Evolutionary conservation across 139 green algal species (phyloP).

Genomic region (Closterium sp.): DNA sequence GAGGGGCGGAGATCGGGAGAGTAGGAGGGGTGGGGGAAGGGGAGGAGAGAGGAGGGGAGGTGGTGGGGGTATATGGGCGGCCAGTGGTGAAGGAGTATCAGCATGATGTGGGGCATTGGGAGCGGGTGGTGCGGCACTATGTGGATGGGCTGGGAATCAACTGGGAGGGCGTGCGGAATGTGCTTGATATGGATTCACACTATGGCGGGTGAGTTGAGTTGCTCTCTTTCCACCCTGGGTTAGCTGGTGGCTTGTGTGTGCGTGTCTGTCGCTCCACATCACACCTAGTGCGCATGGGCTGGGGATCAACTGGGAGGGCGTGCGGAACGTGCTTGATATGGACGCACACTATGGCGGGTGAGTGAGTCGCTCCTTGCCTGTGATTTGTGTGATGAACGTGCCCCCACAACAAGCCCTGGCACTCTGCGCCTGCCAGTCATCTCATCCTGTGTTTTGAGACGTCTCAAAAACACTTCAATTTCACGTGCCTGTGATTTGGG

Average conservation of each 20-base stretch:
- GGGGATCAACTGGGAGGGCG: constrained; percentile 9
- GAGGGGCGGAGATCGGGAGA: not conserved
- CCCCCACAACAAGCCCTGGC: no score
- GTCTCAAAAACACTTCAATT: no score
- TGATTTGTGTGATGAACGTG: no score
- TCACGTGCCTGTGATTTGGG: no score
- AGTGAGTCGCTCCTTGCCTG: not conserved
- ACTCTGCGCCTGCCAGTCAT: no score
- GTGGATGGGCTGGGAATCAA: constrained; percentile 6
- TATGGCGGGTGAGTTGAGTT: constrained; percentile 46
- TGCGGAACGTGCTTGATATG: constrained; percentile 44
- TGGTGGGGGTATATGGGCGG: constrained; percentile 16
- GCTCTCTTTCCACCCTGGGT: no score
- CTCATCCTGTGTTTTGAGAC: no score
- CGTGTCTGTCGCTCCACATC: no score
- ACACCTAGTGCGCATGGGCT: not conserved
- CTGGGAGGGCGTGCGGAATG: constrained; percentile 28
- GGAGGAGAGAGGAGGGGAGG: not conserved
- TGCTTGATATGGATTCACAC: constrained; percentile 38
- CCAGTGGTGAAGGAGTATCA: constrained; percentile 18
- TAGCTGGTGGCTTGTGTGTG: no score
- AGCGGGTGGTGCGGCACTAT: constrained; percentile 10
- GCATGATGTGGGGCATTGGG: constrained; percentile 17
- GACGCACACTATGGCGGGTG: constrained; percentile 43
- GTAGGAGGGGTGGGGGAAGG: not conserved